These are phyloP conservation scores for Fusarium euwallaceae DNA, from an alignment of 2,329 filamentous ascomycete genomes.

Conservation along the genomic window DNA sequence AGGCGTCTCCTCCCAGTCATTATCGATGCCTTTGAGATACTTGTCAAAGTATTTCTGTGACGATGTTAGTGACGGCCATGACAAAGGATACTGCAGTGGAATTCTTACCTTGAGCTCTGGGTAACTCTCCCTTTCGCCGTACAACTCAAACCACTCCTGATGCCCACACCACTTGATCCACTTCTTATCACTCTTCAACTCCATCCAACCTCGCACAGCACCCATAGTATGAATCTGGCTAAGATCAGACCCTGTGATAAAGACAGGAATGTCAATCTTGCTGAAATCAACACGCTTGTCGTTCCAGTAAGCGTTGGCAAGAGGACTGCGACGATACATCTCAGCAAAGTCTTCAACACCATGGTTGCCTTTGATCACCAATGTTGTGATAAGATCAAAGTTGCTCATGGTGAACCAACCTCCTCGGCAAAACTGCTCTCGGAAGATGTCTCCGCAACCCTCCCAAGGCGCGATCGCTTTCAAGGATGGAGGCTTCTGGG, in stretches of 20 bases:
- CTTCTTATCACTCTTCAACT: constrained; percentile 34
- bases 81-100: accelerated
- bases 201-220: constrained; percentile 38
- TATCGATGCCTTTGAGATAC: constrained; percentile 36
- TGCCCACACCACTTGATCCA: constrained; percentile 39
- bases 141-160: constrained; percentile 39
- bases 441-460: constrained; percentile 22
- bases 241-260: constrained; percentile 36
- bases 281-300: constrained; percentile 27
- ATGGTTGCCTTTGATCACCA: constrained; percentile 12
- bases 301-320: constrained; percentile 14
- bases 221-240: constrained; percentile 45
- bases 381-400: constrained; percentile 12
- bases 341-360: constrained; percentile 10
- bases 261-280: constrained; percentile 34
- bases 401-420: constrained; percentile 30
- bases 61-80: neutral
- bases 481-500: constrained; percentile 29
- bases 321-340: constrained; percentile 6
- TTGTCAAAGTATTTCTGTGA: constrained; percentile 33
- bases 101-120: constrained; percentile 12
- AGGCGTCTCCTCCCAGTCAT: constrained; percentile 41
- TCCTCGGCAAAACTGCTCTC: constrained; percentile 29
- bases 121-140: constrained; percentile 10
- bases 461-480: constrained; percentile 36